A percentile compares a stretch with the other conserved stretches of the same genome.
Conservation (phyloP, 257 asterid genomes). For the Rauvolfia tetraphylla region DNA sequence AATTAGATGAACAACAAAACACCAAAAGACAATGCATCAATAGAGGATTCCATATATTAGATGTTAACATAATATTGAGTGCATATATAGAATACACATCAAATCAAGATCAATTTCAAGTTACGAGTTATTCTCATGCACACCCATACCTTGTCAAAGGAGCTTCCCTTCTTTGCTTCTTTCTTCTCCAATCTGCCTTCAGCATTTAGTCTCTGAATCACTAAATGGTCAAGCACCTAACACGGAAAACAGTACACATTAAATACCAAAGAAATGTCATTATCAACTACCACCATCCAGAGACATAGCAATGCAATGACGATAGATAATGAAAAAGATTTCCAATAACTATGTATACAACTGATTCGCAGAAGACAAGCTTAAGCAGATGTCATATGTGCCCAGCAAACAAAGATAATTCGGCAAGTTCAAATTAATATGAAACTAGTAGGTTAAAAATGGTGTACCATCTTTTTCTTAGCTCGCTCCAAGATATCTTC, state of each 20-base stretch:
- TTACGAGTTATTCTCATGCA: background rate
- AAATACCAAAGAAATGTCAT: background rate
- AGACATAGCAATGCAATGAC: background rate
- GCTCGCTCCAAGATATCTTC: slow-evolving; percentile 99
- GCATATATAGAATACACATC: background rate
- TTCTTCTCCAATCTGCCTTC: slow-evolving; percentile 98
- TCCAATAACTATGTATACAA: background rate
- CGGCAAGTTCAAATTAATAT: background rate
- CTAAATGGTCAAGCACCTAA: slow-evolving; percentile 98
- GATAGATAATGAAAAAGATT: background rate
- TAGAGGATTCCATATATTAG: background rate
- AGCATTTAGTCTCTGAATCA: slow-evolving; percentile 92
- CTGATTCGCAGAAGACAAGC: background rate
- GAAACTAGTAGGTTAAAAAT: slow-evolving; percentile 1
- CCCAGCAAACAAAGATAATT: background rate
- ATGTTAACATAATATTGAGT: background rate
- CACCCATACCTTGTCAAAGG: slow-evolving; percentile 81
- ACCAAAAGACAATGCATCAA: no score
- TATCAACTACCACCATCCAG: background rate
- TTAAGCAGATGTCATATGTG: background rate
- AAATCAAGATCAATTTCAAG: background rate
- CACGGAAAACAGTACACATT: slow-evolving; percentile 10
- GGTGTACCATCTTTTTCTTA: slow-evolving; percentile 93
- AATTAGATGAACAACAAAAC: no score
- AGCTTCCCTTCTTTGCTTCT: slow-evolving; percentile 80